Base-by-base conservation (phyloP, 1,284 basidiomycete species). In the Naganishia albida region DNA sequence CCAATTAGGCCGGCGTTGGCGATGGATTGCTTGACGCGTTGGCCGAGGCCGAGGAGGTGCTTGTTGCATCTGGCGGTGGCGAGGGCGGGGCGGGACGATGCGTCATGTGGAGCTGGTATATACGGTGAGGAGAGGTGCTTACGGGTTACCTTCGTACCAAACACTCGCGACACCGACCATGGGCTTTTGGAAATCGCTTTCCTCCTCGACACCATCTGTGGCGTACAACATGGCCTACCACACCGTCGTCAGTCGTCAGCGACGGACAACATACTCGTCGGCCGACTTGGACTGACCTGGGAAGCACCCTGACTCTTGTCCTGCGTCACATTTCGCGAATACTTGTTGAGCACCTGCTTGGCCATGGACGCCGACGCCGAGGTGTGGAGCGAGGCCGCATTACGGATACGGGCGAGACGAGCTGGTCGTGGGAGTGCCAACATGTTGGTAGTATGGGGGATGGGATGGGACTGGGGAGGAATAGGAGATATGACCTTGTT, bases 101-200 rank as follows among this genome's bases (percentile, higher is more conserved):
- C 34, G 34, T 34, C 6, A 34, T 2, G n/a, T 26, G 57, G 18
- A 18, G n/a, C n/a, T n/a, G n/a, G n/a, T n/a, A n/a, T n/a, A n/a
- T n/a, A n/a, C n/a, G n/a, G n/a, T n/a, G n/a, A n/a, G n/a, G n/a
- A 18, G 23, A 60, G 20, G 12, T n/a, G 34, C 56, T 60, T 23
- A 60, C 56, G 90, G 90, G 77, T 91, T 91, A 43, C 90, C 90
- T 77, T 93, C 90, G 74, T 93, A 93, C 93, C 93, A 97, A 38
- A 97, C 89, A 71, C 90, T 93, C 8, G 88, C 93, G 46, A 97
- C 87, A 67, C 93, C 93, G 67, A 97, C 89, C 93, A 97, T 96
- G 63, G 93, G 87, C 79, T 94, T 96, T 73, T 90, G 82, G 69
- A 97, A 88, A 70, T 97, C 93, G 13, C 82, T 84, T 69, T 93